A percentile compares a stretch with the other conserved stretches of the same genome.
phyloP scores from a whole-genome alignment of 164 flowering plant species.

The Sextonia rubra region DNA sequence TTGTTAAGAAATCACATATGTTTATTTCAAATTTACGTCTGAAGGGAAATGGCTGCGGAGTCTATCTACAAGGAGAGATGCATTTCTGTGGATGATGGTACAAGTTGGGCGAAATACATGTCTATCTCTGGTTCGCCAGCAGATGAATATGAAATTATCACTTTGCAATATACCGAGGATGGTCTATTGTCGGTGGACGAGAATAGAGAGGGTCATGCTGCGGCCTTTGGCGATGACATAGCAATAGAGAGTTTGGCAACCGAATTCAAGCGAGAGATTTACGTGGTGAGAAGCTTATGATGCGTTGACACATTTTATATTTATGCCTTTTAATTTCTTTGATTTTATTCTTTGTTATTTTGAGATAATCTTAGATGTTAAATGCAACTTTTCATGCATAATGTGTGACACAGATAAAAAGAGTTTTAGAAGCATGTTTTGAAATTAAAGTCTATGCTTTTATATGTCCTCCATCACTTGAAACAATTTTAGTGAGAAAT shows the following conservation, averaged over 20 bases:
- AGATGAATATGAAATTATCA: conserved; percentile 81
- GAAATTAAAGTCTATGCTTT: no score
- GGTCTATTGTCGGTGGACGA: conserved; percentile 87
- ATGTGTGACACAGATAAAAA: no score
- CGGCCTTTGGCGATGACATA: conserved; percentile 96
- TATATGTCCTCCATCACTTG: no score
- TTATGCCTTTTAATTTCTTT: no score
- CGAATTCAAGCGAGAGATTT: conserved; percentile 85
- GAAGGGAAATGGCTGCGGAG: conserved; percentile 86
- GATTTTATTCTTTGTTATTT: no score
- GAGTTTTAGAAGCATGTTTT: no score
- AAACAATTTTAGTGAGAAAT: no score
- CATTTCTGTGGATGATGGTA: conserved; percentile 63
- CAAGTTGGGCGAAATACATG: conserved; percentile 94
- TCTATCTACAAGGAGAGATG: conserved; percentile 89
- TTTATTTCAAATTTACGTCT: conserved; percentile 15
- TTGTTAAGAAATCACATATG: not conserved
- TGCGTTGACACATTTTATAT: no score
- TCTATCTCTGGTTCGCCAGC: conserved; percentile 71
- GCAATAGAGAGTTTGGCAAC: conserved; percentile 90
- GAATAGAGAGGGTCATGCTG: conserved; percentile 75
- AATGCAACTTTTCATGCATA: no score
- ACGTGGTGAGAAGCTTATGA: conserved; percentile 56
- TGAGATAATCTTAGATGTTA: no score
- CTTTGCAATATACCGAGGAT: conserved; percentile 86